Evolutionary conservation across 441 rosid species (phyloP).

Genomic region (Eruca vesicaria): DNA sequence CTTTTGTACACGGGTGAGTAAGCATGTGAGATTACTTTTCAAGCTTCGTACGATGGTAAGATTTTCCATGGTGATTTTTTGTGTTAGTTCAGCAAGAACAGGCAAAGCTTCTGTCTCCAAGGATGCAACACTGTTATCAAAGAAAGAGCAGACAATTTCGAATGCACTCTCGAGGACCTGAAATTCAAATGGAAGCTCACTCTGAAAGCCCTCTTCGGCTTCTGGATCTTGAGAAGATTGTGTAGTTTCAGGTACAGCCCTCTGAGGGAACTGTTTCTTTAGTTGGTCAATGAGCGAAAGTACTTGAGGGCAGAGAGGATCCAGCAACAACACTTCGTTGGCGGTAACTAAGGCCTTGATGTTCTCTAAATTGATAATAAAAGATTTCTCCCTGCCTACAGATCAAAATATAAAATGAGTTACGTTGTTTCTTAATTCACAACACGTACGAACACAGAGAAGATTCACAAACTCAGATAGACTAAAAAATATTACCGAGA

Average conservation of each 20-base stretch:
- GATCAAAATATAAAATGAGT: conserved; percentile 4
- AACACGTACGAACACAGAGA: no score
- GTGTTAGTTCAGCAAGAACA: conserved; percentile 84
- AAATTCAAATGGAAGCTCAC: conserved; percentile 91
- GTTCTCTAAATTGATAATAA: conserved; percentile 86
- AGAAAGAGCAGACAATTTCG: conserved; percentile 68
- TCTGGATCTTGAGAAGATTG: conserved; percentile 63
- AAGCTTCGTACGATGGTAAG: conserved; percentile 87
- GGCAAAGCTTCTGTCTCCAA: conserved; percentile 89
- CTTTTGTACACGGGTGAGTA: conserved; percentile 95
- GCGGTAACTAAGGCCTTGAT: conserved; percentile 88
- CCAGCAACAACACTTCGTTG: conserved; percentile 78
- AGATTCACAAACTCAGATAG: neutral
- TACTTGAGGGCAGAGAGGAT: conserved; percentile 76
- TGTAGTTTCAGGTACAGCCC: conserved; percentile 39
- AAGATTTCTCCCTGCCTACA: conserved; percentile 85
- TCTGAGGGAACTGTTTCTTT: conserved; percentile 70
- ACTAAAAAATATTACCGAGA: conserved; percentile 51
- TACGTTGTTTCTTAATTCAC: neutral
- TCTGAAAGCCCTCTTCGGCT: conserved; percentile 68
- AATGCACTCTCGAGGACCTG: conserved; percentile 95
- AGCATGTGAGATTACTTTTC: conserved; percentile 82
- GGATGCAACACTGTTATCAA: conserved; percentile 65
- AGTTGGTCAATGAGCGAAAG: conserved; percentile 75
- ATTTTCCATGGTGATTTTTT: conserved; percentile 83